These are phyloP conservation scores for Lantana camara DNA, from an alignment of 257 asterid species.

Conservation along the genomic window DNA sequence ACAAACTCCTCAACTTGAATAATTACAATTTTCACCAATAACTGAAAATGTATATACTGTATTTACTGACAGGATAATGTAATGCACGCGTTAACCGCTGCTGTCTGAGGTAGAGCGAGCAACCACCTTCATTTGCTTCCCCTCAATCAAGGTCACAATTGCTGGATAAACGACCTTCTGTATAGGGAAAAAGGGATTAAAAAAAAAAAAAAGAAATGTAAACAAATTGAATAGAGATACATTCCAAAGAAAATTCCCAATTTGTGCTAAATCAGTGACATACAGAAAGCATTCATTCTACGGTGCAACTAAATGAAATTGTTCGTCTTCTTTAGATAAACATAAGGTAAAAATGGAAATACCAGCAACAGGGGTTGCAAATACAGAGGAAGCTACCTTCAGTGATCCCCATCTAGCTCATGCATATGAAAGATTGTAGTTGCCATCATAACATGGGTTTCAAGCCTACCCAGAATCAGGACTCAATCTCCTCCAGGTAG, in stretches of 20 bases:
- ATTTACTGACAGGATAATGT: too few species aligned
- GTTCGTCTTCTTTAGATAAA: background rate
- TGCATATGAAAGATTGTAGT: slow-evolving; percentile 54
- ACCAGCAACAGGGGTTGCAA: background rate
- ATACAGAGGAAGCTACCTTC: too few species aligned
- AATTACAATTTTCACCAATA: background rate
- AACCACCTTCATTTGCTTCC: background rate
- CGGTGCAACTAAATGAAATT: too few species aligned
- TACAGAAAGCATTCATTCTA: background rate
- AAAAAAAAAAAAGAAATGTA: background rate
- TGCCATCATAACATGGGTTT: background rate
- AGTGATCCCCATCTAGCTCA: slow-evolving; percentile 37
- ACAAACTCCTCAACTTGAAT: background rate
- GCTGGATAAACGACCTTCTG: slow-evolving; percentile 38
- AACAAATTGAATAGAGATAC: background rate
- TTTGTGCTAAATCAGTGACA: background rate
- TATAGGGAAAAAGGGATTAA: too few species aligned
- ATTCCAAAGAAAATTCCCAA: background rate
- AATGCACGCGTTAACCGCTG: background rate
- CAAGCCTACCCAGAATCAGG: slow-evolving; percentile 23
- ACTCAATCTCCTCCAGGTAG: slow-evolving; percentile 51
- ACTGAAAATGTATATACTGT: too few species aligned
- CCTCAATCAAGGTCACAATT: slow-evolving; percentile 33
- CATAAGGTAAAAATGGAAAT: background rate
- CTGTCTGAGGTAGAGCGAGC: background rate